These are phyloP conservation scores for Cardamine chenopodiifolia DNA, from an alignment of 345 rosid genomes.

Conservation along the genomic window DNA sequence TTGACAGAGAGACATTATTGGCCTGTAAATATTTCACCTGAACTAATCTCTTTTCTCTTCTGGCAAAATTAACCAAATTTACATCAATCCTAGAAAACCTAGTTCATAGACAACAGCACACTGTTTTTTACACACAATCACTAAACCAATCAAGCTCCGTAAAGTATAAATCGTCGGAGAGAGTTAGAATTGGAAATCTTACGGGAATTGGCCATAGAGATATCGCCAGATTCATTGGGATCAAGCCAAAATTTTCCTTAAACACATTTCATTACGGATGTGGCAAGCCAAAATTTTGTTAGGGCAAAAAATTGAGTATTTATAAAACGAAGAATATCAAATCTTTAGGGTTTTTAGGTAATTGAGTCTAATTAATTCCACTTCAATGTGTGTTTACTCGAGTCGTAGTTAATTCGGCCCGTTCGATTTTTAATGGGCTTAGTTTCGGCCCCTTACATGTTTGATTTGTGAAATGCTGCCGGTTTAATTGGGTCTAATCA, in stretches of 20 bases:
- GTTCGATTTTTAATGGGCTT: neutral
- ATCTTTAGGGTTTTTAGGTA: conserved; percentile 19
- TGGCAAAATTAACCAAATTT: conserved; percentile 40
- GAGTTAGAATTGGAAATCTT: conserved; percentile 10
- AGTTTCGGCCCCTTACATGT: neutral
- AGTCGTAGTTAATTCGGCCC: neutral
- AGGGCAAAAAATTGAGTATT: neutral
- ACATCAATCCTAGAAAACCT: neutral
- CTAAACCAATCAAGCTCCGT: neutral
- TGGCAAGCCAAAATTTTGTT: conserved; percentile 53
- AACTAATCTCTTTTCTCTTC: conserved; percentile 73
- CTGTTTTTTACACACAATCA: neutral
- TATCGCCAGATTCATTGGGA: conserved; percentile 63
- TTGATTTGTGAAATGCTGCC: neutral
- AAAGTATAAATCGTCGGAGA: neutral
- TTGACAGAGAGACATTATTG: neutral
- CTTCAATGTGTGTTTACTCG: neutral
- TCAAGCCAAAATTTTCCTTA: conserved; percentile 72
- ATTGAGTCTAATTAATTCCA: neutral
- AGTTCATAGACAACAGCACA: neutral
- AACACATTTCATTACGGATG: conserved; percentile 74
- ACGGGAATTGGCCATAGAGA: conserved; percentile 85
- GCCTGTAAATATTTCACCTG: conserved; percentile 42
- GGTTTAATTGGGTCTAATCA: neutral
- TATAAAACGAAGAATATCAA: neutral